Conservation (phyloP, 108 stramenopile genomes). For the Craspedostauros australis region DNA sequence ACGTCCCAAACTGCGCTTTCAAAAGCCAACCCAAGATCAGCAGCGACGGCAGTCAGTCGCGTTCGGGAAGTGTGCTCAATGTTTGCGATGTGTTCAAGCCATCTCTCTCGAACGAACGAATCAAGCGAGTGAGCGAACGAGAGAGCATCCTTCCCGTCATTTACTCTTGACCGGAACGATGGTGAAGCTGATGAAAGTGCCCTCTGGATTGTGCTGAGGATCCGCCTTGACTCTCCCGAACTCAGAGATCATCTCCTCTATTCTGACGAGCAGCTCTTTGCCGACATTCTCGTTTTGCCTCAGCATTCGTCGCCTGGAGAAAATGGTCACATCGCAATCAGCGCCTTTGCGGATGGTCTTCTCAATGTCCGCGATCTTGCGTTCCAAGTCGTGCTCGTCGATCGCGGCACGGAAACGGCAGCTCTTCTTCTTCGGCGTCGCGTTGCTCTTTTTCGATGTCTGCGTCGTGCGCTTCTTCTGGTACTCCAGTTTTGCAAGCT, state of each 20-base stretch:
- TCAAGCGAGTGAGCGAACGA: too few species aligned
- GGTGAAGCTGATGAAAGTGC: slow-evolving; percentile 4
- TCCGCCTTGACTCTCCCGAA: slow-evolving; percentile 20
- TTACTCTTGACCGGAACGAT: too few species aligned
- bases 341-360: slow-evolving; percentile 44
- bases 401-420: slow-evolving; percentile 57
- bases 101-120: too few species aligned
- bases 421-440: slow-evolving; percentile 23
- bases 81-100: too few species aligned
- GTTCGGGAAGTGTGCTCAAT: too few species aligned
- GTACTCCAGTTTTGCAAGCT: slow-evolving; percentile 42
- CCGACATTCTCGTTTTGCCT: slow-evolving; percentile 38
- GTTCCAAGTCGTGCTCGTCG: slow-evolving; percentile 48
- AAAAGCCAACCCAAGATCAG: too few species aligned
- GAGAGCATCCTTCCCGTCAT: too few species aligned
- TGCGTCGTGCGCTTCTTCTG: slow-evolving; percentile 27
- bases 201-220: slow-evolving; percentile 12
- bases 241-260: slow-evolving; percentile 34
- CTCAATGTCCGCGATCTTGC: slow-evolving; percentile 48
- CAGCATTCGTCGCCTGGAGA: slow-evolving; percentile 28
- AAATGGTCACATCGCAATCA: slow-evolving; percentile 57
- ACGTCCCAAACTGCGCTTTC: too few species aligned
- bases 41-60: too few species aligned
- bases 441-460: slow-evolving; percentile 8
- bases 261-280: slow-evolving; percentile 40